phyloP scores from a whole-genome alignment of 2,329 filamentous ascomycete species.

The Lachnellula suecica region DNA sequence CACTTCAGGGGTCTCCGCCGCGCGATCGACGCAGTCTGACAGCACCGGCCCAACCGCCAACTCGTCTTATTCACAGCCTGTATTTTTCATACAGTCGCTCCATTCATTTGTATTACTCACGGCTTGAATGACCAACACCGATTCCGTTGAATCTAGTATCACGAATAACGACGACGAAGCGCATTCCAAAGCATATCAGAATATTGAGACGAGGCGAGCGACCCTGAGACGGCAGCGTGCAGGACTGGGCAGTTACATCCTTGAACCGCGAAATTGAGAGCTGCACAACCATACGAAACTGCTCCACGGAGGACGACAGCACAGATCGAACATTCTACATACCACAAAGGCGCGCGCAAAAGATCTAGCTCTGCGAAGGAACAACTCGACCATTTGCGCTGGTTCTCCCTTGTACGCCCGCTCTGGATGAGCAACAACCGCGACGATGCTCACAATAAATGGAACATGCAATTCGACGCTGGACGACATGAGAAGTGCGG shows the following conservation, averaged over 20 bases:
- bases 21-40: too few species aligned
- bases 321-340: neutral
- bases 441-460: constrained; percentile 25
- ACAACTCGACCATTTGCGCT: neutral
- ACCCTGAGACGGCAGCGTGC: neutral
- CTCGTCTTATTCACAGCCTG: too few species aligned
- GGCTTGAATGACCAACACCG: neutral
- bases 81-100: too few species aligned
- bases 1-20: too few species aligned
- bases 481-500: constrained; percentile 36
- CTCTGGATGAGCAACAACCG: constrained; percentile 19
- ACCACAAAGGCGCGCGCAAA: neutral
- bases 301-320: neutral
- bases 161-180: neutral
- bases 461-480: constrained; percentile 35
- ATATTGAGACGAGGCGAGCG: neutral
- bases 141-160: too few species aligned
- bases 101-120: neutral
- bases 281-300: neutral
- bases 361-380: neutral
- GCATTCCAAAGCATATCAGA: neutral
- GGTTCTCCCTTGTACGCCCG: neutral
- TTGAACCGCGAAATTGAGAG: neutral
- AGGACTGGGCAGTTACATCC: neutral
- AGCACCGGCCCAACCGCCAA: too few species aligned